Percentiles rank a stretch among this genome's conserved stretches.
phyloP scores from a whole-genome alignment of 176 grass and related monocot genomes.

The Urochloa ruziziensis region DNA sequence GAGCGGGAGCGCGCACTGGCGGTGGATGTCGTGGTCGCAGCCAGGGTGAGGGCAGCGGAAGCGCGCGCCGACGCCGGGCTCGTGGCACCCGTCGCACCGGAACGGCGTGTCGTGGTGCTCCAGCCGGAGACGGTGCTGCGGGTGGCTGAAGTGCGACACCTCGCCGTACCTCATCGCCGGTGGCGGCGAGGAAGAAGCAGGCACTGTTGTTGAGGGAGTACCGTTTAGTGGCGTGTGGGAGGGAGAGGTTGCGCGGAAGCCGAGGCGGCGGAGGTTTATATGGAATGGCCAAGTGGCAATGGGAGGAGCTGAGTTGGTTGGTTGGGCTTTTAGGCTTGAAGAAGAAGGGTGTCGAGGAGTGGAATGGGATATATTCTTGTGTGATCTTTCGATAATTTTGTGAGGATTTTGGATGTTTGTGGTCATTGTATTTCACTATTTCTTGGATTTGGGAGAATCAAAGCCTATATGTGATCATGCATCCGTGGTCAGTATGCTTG shows the following conservation, averaged over 20 bases:
- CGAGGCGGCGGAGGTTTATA: neutral
- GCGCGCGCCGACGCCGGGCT: slow-evolving; percentile 80
- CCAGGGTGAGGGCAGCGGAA: slow-evolving; percentile 46
- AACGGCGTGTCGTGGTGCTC: slow-evolving; percentile 74
- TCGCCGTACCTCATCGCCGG: slow-evolving; percentile 86
- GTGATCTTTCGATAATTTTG: neutral
- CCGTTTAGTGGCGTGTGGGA: neutral
- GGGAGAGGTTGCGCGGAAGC: neutral
- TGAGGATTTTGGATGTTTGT: slow-evolving; percentile 16
- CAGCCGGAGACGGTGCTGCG: slow-evolving; percentile 85
- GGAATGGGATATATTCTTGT: slow-evolving; percentile 36
- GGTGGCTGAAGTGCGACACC: slow-evolving; percentile 83
- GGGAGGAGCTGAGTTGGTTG: neutral
- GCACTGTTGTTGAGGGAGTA: neutral
- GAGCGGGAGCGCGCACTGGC: slow-evolving; percentile 63
- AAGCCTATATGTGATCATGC: neutral
- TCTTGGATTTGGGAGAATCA: neutral
- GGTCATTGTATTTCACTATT: neutral
- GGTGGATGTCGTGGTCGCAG: slow-evolving; percentile 95
- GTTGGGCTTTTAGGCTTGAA: neutral
- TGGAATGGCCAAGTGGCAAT: too few relatives aligned
- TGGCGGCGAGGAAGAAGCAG: neutral
- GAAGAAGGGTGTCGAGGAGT: slow-evolving; percentile 27
- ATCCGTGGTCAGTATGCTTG: neutral
- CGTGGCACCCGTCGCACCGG: slow-evolving; percentile 91